Evolutionary conservation across 2,329 filamentous ascomycete genomes (phyloP).

Genomic region (Stagonosporopsis rhizophila): DNA sequence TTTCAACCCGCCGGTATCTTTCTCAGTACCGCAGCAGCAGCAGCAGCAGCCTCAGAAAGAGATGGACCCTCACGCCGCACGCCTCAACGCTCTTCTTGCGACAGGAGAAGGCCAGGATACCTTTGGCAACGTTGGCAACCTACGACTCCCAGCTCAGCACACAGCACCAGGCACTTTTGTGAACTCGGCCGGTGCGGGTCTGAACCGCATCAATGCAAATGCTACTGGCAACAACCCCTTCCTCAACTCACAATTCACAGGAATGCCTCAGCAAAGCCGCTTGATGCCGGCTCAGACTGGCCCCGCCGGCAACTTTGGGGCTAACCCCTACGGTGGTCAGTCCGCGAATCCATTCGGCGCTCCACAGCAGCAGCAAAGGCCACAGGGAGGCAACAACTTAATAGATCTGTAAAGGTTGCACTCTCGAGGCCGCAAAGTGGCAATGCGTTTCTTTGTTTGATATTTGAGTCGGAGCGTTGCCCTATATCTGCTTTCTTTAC

Average conservation of each 20-base stretch:
- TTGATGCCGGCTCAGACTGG: conserved; percentile 60
- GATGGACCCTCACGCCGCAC: conserved; percentile 68
- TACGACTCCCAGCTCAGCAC: conserved; percentile 94
- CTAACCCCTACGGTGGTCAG: conserved; percentile 52
- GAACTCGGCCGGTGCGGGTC: conserved; percentile 88
- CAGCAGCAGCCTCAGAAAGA: conserved; percentile 47
- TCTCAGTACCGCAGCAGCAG: conserved; percentile 38
- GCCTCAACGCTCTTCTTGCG: conserved; percentile 84
- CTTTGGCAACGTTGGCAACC: conserved; percentile 94
- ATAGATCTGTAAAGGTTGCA: conserved; percentile 62
- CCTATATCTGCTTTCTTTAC: conserved; percentile 19
- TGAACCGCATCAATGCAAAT: conserved; percentile 71
- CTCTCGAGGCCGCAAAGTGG: not conserved
- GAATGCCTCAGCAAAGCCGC: conserved; percentile 60
- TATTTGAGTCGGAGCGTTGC: conserved; percentile 29
- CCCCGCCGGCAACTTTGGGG: conserved; percentile 56
- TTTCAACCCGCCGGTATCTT: conserved; percentile 57
- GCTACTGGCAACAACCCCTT: conserved; percentile 89
- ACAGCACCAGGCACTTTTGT: conserved; percentile 96
- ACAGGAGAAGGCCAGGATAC: conserved; percentile 94
- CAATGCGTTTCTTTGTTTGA: conserved; percentile 28
- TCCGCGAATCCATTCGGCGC: conserved; percentile 64
- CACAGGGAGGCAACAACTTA: conserved; percentile 62
- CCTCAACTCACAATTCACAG: conserved; percentile 81
- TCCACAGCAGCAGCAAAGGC: conserved; percentile 53